Evolutionary conservation across 208 protist species (phyloP), one percentile per base, ranked within the genome.

Genomic region (Leishmania tarentolae): DNA sequence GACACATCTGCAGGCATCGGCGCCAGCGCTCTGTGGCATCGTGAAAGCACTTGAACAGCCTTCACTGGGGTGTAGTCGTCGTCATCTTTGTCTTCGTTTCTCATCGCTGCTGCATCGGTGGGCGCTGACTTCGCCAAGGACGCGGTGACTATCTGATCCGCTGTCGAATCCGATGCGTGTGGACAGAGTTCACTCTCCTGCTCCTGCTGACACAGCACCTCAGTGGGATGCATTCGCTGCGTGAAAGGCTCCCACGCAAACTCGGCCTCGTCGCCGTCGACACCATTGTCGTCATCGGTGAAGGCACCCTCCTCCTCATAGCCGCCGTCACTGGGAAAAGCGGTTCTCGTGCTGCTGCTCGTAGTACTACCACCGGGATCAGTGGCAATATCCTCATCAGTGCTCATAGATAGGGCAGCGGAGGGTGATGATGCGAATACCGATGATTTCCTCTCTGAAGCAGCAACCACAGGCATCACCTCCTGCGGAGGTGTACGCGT

Each of bases 21-120:
- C 44, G 37, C 13, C 35, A n/a, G 28, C 17, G 28, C 70, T 61
- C 52, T 15, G 19, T 21, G 11, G 15, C 63, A 50, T 8, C 66
- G 50, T 56, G 63, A 42, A 50, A 37, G 44, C 35, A 37, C 3
- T 2, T 31, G 15, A 61, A 59, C 59, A 11, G 69, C 68, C 42
- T 75, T 84, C 53, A 88, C 86, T 2, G 86, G 86, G 9, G 86
- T 86, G 47, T 83, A 88, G 42, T 86, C 78, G 42, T 79, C 77
- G 13, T 81, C 81, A 7, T 81, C 77, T 31, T 77, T 75, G 28
- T 71, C 66, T 19, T 71, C 61, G 1, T 42, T 44, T 13, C 40
- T 42, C 52, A 47, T 21, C 37, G 19, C 47, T 15, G 28, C 56
- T 37, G 74, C 40, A 11, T 65, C 37, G 21, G 52, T 6, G 46